Conservation (phyloP, 164 flowering plant species). For the Hamamelis virginiana region DNA sequence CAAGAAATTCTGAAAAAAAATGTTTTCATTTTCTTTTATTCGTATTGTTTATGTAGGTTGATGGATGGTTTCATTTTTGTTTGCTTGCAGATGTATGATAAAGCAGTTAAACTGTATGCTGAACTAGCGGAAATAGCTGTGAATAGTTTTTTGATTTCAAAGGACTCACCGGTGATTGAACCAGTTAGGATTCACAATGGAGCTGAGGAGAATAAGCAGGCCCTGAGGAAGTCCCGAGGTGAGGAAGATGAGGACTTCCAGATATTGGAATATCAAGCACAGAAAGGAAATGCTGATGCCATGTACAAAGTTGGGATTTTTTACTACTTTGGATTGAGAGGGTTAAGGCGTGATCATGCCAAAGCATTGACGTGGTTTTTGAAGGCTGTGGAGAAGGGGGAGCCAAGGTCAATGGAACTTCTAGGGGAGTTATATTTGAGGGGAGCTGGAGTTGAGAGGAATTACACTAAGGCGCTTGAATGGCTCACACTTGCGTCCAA, state of each 20-base stretch:
- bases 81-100: conserved; percentile 68
- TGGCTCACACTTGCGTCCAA: conserved; percentile 83
- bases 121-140: conserved; percentile 88
- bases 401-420: conserved; percentile 92
- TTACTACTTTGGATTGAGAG: conserved; percentile 92
- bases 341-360: conserved; percentile 77
- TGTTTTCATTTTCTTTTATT: conserved; percentile 2
- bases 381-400: conserved; percentile 92
- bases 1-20: not conserved
- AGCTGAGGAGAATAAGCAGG: conserved; percentile 91
- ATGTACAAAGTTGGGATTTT: conserved; percentile 87
- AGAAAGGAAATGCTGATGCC: conserved; percentile 84
- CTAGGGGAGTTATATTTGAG: conserved; percentile 97
- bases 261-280: conserved; percentile 90
- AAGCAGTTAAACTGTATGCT: conserved; percentile 83
- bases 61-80: not conserved
- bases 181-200: conserved; percentile 85
- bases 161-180: conserved; percentile 82
- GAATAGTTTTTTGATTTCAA: conserved; percentile 83
- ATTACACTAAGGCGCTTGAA: conserved; percentile 80
- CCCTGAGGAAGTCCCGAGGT: conserved; percentile 83
- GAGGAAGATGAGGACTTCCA: conserved; percentile 98
- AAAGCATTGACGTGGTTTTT: conserved; percentile 85
- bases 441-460: conserved; percentile 94
- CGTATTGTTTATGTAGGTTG: not conserved